Conservation (phyloP, 306 rosid species). For the Acacia crassicarpa region DNA sequence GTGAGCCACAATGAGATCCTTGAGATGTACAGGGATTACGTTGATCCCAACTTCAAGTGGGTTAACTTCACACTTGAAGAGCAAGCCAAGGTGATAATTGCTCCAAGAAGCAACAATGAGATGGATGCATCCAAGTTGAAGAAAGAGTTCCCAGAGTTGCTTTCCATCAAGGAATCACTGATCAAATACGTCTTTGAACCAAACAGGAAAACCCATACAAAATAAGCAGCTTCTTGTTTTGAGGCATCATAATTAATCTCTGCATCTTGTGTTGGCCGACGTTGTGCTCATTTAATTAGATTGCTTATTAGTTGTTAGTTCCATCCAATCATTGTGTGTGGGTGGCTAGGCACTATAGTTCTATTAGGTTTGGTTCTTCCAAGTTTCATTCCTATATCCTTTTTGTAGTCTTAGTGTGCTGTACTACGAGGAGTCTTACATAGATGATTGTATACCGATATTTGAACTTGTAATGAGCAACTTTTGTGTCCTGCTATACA, state of each 20-base stretch:
- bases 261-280: slow-evolving; percentile 30
- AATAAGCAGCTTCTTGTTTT: slow-evolving; percentile 28
- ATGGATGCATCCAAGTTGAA: slow-evolving; percentile 85
- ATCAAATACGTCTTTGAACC: slow-evolving; percentile 71
- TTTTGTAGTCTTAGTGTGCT: slow-evolving; percentile 28
- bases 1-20: slow-evolving; percentile 88
- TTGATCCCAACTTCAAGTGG: slow-evolving; percentile 72
- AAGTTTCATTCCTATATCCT: slow-evolving; percentile 21
- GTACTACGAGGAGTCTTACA: slow-evolving; percentile 9
- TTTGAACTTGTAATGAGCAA: slow-evolving; percentile 12
- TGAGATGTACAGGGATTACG: slow-evolving; percentile 80
- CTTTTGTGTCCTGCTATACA: slow-evolving; percentile 13
- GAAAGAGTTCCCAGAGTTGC: slow-evolving; percentile 81
- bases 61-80: slow-evolving; percentile 80
- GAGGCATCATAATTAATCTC: slow-evolving; percentile 15
- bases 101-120: slow-evolving; percentile 90
- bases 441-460: slow-evolving; percentile 18
- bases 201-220: slow-evolving; percentile 56
- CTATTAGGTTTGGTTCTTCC: slow-evolving; percentile 5
- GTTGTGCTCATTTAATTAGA: background rate
- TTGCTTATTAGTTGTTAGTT: slow-evolving; percentile 32
- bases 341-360: slow-evolving; percentile 24
- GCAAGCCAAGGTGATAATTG: slow-evolving; percentile 89
- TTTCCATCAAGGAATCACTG: slow-evolving; percentile 78
- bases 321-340: slow-evolving; percentile 15